These are phyloP conservation scores for Leptographium lundbergii DNA, from an alignment of 2,329 filamentous ascomycete species.

Conservation along the genomic window DNA sequence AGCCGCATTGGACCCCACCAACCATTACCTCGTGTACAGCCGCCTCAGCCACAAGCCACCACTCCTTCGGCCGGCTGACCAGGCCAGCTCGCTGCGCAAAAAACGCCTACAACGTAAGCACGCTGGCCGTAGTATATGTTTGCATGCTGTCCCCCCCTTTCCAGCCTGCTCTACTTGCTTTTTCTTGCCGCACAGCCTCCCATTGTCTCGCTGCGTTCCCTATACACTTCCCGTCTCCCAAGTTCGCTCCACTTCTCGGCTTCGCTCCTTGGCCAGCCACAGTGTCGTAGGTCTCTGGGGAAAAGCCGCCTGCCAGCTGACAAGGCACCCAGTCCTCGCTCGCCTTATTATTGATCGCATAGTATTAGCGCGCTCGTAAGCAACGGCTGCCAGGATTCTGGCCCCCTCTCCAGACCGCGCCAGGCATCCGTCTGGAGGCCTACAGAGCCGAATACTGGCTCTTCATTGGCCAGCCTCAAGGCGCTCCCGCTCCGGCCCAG, in stretches of 20 bases:
- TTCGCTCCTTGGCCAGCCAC: too few relatives aligned
- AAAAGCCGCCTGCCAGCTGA: too few relatives aligned
- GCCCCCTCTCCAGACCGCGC: not conserved
- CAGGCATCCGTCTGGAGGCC: not conserved
- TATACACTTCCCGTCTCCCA: too few relatives aligned
- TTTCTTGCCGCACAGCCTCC: not conserved
- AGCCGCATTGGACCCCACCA: too few relatives aligned
- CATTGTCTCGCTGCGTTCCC: too few relatives aligned
- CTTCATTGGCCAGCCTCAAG: not conserved
- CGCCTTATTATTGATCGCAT: not conserved
- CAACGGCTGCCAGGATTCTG: not conserved
- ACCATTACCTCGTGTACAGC: too few relatives aligned
- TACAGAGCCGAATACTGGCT: not conserved
- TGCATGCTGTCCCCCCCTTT: not conserved
- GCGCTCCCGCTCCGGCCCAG: not conserved
- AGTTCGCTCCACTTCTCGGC: too few relatives aligned
- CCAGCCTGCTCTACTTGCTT: not conserved
- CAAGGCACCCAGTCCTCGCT: not conserved
- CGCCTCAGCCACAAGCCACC: not conserved
- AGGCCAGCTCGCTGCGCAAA: not conserved
- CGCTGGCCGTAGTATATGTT: not conserved
- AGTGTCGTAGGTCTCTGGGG: too few relatives aligned
- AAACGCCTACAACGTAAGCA: not conserved
- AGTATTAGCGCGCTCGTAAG: not conserved
- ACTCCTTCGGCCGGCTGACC: not conserved